Evolutionary conservation across 2,329 filamentous ascomycete species (phyloP).

Genomic region (Sporothrix variecibatus): DNA sequence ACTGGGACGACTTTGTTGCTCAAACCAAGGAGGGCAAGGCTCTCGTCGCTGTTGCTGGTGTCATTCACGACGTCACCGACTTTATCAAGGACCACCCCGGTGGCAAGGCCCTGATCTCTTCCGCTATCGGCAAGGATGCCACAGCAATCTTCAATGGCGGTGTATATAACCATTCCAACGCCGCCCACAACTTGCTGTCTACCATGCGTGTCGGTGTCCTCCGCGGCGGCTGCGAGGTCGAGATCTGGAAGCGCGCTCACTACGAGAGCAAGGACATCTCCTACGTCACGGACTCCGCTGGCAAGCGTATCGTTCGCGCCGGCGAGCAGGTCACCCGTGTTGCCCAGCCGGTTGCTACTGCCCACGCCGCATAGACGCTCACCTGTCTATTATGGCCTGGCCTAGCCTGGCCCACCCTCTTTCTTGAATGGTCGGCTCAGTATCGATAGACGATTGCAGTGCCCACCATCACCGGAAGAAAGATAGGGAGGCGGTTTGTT

Average conservation of each 20-base stretch:
- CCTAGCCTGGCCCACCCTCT: neutral
- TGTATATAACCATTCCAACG: conserved; percentile 87
- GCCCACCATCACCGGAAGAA: neutral
- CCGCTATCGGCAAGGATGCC: conserved; percentile 81
- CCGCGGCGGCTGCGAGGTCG: conserved; percentile 82
- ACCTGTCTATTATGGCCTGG: neutral
- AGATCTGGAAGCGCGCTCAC: conserved; percentile 89
- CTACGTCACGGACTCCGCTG: conserved; percentile 76
- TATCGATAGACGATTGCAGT: neutral
- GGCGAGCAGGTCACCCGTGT: conserved; percentile 85
- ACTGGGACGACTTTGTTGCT: conserved; percentile 83
- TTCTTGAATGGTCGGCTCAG: neutral
- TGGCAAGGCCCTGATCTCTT: conserved; percentile 82
- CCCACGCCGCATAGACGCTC: conserved; percentile 70
- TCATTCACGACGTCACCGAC: conserved; percentile 80
- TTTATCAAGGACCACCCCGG: conserved; percentile 91
- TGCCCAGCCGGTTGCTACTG: conserved; percentile 74
- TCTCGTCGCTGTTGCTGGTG: conserved; percentile 76
- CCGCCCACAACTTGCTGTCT: conserved; percentile 82
- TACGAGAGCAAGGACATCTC: conserved; percentile 81
- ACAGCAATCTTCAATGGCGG: conserved; percentile 91
- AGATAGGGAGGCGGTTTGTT: conserved; percentile 13
- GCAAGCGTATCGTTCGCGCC: conserved; percentile 81
- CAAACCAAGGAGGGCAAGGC: conserved; percentile 76
- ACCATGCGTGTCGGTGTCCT: conserved; percentile 88